Evolutionary conservation across 2,329 filamentous ascomycete genomes (phyloP).

Genomic region (Anisogramma anomala): DNA sequence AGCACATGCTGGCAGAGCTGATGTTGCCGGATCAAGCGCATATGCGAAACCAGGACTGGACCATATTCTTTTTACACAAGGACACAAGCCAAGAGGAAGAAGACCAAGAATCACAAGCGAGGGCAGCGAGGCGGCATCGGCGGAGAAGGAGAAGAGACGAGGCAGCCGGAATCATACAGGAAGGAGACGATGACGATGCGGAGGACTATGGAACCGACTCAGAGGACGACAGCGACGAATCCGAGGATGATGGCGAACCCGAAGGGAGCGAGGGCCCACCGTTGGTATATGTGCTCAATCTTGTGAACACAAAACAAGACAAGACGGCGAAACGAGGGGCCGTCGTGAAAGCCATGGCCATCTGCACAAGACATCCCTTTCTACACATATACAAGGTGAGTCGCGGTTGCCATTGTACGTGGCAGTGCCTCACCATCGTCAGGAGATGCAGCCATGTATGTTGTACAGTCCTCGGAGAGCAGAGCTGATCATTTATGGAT

Average conservation of each 20-base stretch:
- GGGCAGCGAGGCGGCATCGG: conserved; percentile 38
- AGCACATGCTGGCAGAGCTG: conserved; percentile 94
- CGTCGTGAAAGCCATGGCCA: conserved; percentile 95
- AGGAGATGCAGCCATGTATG: too few species aligned
- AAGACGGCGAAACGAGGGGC: conserved; percentile 86
- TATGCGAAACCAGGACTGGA: conserved; percentile 93
- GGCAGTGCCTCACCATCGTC: too few species aligned
- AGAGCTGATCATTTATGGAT: conserved; percentile 10
- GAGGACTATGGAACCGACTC: conserved; percentile 32
- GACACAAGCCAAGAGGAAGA: conserved; percentile 78
- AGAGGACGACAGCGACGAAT: conserved; percentile 40
- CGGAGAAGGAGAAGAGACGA: conserved; percentile 42
- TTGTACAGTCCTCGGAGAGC: not conserved
- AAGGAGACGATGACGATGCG: conserved; percentile 39
- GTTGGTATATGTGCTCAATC: conserved; percentile 89
- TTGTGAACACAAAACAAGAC: conserved; percentile 97
- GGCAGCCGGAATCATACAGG: conserved; percentile 36
- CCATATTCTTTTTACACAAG: conserved; percentile 97
- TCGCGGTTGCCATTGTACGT: not conserved
- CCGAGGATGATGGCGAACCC: conserved; percentile 49
- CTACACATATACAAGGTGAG: conserved; percentile 88
- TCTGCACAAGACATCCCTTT: conserved; percentile 94
- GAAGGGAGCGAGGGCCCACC: conserved; percentile 74
- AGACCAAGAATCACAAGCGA: conserved; percentile 53
- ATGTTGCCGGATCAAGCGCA: conserved; percentile 98